Conservation (phyloP, 2,329 filamentous ascomycete species). For the Beauveria varroae region DNA sequence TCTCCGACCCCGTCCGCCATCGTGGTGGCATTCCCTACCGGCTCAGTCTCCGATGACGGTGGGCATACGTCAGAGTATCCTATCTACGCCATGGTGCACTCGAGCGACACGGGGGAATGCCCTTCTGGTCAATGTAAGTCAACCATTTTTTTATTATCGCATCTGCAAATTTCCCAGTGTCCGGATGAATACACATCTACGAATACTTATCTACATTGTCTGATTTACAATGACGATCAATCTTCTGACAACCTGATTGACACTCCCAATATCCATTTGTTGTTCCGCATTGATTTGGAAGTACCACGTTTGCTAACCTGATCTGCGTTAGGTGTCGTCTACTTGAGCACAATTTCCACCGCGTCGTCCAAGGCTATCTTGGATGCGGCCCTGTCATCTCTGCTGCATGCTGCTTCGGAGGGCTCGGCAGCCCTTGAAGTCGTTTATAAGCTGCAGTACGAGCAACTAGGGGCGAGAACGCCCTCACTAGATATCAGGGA, state of each 20-base stretch:
- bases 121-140: slow-evolving; percentile 83
- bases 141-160: slow-evolving; percentile 12
- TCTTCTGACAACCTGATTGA: slow-evolving; percentile 85
- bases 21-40: slow-evolving; percentile 57
- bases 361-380: slow-evolving; percentile 29
- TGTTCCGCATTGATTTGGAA: slow-evolving; percentile 11
- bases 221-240: slow-evolving; percentile 84
- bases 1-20: slow-evolving; percentile 68
- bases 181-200: slow-evolving; percentile 75
- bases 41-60: slow-evolving; percentile 31
- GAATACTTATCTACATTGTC: slow-evolving; percentile 99
- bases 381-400: slow-evolving; percentile 31
- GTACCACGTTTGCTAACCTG: slow-evolving; percentile 25
- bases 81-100: slow-evolving; percentile 63
- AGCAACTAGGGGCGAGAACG: slow-evolving; percentile 34
- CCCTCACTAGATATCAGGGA: slow-evolving; percentile 22
- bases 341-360: slow-evolving; percentile 29
- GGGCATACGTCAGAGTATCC: slow-evolving; percentile 35
- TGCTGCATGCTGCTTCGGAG: slow-evolving; percentile 30
- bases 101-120: slow-evolving; percentile 88
- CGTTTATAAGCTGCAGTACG: slow-evolving; percentile 49
- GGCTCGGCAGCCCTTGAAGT: slow-evolving; percentile 23
- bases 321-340: slow-evolving; percentile 24
- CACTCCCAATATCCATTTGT: slow-evolving; percentile 19
- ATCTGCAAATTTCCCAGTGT: slow-evolving; percentile 28